Percentiles rank a stretch among this genome's conserved stretches.
phyloP scores from a whole-genome alignment of 345 rosid genomes.

The Arabis hirsuta region DNA sequence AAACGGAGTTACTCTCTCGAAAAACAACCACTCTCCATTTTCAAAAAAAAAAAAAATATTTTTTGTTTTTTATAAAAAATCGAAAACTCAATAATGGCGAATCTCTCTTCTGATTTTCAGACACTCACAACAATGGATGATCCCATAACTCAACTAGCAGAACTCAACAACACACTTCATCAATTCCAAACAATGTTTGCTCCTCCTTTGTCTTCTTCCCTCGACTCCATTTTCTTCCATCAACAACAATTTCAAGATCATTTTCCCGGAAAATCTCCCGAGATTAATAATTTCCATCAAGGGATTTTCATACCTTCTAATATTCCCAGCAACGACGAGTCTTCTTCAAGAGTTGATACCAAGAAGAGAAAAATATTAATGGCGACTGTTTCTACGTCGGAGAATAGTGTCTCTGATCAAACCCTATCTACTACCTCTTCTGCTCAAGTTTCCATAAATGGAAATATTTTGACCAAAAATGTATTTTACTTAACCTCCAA shows the following conservation, averaged over 20 bases:
- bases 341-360: conserved; percentile 49
- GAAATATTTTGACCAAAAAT: conserved; percentile 28
- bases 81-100: conserved; percentile 36
- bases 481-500: neutral
- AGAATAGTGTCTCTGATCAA: conserved; percentile 44
- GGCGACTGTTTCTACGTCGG: conserved; percentile 35
- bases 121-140: conserved; percentile 34
- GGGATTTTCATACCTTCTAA: conserved; percentile 40
- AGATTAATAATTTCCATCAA: conserved; percentile 28
- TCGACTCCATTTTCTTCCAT: conserved; percentile 48
- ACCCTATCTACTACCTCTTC: conserved; percentile 27
- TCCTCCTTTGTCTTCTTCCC: conserved; percentile 44
- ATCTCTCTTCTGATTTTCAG: conserved; percentile 43
- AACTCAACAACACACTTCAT: conserved; percentile 44
- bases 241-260: conserved; percentile 34
- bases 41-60: neutral
- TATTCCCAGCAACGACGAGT: conserved; percentile 44
- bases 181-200: conserved; percentile 43
- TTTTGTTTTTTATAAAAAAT: neutral
- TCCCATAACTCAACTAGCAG: conserved; percentile 50
- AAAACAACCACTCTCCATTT: conserved; percentile 17
- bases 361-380: conserved; percentile 45
- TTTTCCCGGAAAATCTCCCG: conserved; percentile 25
- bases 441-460: conserved; percentile 36
- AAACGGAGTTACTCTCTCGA: conserved; percentile 18